Conservation (phyloP, 2,329 filamentous ascomycete genomes). For the Bisporella sp. region DNA sequence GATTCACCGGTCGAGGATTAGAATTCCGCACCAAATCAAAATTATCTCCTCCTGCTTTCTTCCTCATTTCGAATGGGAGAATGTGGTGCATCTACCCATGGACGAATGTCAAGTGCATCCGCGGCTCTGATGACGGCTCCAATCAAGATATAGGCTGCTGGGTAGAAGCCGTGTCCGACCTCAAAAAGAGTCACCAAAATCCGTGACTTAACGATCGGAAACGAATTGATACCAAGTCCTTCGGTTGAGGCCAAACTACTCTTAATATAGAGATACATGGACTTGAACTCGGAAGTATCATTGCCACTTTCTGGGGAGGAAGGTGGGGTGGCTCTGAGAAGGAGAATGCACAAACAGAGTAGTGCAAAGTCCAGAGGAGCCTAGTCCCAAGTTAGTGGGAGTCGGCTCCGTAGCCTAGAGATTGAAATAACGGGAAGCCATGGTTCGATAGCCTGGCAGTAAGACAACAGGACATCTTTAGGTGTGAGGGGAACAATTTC, state of each 20-base stretch:
- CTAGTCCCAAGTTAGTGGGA: conserved; percentile 13
- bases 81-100: conserved; percentile 4
- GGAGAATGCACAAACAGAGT: conserved; percentile 11
- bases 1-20: conserved; percentile 13
- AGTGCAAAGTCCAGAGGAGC: conserved; percentile 9
- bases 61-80: conserved; percentile 3
- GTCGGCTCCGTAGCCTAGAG: conserved; percentile 7
- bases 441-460: conserved; percentile 8
- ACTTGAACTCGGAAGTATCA: conserved; percentile 8
- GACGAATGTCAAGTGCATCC: conserved; percentile 11
- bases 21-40: conserved; percentile 14
- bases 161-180: conserved; percentile 15
- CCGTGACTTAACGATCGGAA: conserved; percentile 10
- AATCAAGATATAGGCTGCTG: conserved; percentile 16
- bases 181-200: conserved; percentile 17
- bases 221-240: conserved; percentile 14
- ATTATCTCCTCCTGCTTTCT: conserved; percentile 6
- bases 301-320: neutral
- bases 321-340: conserved; percentile 9
- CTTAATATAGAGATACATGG: conserved; percentile 13
- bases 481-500: conserved; percentile 5
- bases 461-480: conserved; percentile 7
- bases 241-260: conserved; percentile 8
- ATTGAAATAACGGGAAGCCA: conserved; percentile 15
- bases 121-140: conserved; percentile 12